phyloP scores from a whole-genome alignment of 352 stramenopile genomes.

The Phytophthora pini region DNA sequence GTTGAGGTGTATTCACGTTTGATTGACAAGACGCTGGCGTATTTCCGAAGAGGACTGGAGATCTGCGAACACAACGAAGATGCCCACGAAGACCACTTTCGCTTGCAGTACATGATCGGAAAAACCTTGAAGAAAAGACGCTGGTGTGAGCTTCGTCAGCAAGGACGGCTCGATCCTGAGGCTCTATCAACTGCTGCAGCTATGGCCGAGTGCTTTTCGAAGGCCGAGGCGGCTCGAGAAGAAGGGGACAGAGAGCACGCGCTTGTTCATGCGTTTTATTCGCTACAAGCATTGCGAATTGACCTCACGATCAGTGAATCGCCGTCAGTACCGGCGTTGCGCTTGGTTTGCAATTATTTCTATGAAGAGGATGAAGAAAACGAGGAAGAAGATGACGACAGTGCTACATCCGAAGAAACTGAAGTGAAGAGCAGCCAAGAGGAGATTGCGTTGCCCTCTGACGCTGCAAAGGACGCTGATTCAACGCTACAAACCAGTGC shows the following conservation, averaged over 20 bases:
- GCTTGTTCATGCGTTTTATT: slow-evolving; percentile 83
- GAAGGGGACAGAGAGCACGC: slow-evolving; percentile 73
- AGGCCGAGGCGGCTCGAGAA: slow-evolving; percentile 61
- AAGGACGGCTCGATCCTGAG: slow-evolving; percentile 16
- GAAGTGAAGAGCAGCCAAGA: slow-evolving; percentile 15
- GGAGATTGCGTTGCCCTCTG: not conserved
- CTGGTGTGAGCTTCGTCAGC: slow-evolving; percentile 32
- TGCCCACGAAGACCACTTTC: slow-evolving; percentile 64
- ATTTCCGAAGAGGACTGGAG: slow-evolving; percentile 50
- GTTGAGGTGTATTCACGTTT: slow-evolving; percentile 36
- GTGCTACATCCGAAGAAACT: not conserved
- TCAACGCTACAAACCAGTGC: slow-evolving; percentile 5
- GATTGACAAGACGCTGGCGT: slow-evolving; percentile 33
- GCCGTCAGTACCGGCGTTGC: slow-evolving; percentile 35
- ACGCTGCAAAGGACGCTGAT: not conserved
- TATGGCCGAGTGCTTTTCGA: slow-evolving; percentile 62
- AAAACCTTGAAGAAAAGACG: slow-evolving; percentile 75
- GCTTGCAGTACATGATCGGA: slow-evolving; percentile 76
- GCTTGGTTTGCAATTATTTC: slow-evolving; percentile 58
- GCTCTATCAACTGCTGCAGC: slow-evolving; percentile 25
- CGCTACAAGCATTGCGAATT: slow-evolving; percentile 68
- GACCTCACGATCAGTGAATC: slow-evolving; percentile 47
- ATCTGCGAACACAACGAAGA: slow-evolving; percentile 42
- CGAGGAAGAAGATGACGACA: slow-evolving; percentile 35
- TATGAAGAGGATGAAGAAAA: slow-evolving; percentile 57